A percentile compares a stretch with the other conserved stretches of the same genome.
phyloP scores from a whole-genome alignment of 1,284 basidiomycete species.

The Volvariella volvacea region DNA sequence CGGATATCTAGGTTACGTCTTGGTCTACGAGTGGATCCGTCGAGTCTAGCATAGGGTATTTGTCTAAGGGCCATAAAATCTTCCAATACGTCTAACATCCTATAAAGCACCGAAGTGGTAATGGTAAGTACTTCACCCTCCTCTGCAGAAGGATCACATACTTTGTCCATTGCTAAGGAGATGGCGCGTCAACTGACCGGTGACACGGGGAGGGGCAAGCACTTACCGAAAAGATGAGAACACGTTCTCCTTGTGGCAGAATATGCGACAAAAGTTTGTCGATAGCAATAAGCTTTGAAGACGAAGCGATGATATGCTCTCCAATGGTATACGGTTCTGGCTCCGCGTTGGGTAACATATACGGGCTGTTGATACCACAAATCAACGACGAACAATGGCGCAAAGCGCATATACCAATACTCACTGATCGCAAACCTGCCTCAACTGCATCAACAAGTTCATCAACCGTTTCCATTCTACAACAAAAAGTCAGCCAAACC shows the following conservation, averaged over 20 bases:
- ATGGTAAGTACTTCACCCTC: no score
- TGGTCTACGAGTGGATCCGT: conserved; percentile 53
- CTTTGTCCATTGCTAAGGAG: conserved; percentile 48
- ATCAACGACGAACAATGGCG: background rate
- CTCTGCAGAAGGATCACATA: conserved; percentile 13
- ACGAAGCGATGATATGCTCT: conserved; percentile 51
- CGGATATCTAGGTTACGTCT: conserved; percentile 51
- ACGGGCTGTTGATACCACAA: conserved; percentile 31
- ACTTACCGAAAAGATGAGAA: conserved; percentile 79
- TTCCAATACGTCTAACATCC: conserved; percentile 80
- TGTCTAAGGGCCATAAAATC: conserved; percentile 73
- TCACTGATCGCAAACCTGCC: conserved; percentile 52
- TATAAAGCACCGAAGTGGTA: conserved; percentile 20
- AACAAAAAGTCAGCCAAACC: conserved; percentile 2
- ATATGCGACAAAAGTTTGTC: conserved; percentile 75
- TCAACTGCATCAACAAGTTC: conserved; percentile 53
- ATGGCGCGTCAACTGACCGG: background rate
- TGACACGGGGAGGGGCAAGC: background rate
- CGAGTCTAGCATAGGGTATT: conserved; percentile 74
- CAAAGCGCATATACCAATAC: conserved; percentile 12
- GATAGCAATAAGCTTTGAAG: conserved; percentile 70
- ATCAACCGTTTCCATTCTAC: conserved; percentile 49
- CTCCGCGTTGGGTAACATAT: conserved; percentile 42
- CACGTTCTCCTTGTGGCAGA: conserved; percentile 75
- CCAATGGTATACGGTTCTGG: conserved; percentile 45